These are phyloP conservation scores for Xenosphaeropsis pyriputrescens DNA, from an alignment of 2,329 filamentous ascomycete species.

Conservation along the genomic window DNA sequence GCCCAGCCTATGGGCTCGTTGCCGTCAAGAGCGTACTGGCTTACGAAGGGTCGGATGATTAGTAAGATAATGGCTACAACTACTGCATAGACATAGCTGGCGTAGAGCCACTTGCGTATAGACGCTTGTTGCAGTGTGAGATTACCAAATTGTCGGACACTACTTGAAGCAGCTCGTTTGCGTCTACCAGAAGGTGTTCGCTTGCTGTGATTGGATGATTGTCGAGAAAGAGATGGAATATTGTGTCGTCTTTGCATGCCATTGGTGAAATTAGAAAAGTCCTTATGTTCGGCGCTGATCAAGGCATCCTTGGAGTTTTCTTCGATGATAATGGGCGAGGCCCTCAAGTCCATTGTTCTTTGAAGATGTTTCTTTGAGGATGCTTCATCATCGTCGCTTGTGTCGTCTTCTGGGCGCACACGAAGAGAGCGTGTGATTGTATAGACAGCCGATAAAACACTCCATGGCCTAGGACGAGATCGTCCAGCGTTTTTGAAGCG, in stretches of 20 bases:
- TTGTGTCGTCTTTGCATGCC: slow-evolving; percentile 29
- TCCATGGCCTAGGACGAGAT: too few relatives aligned
- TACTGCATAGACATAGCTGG: slow-evolving; percentile 58
- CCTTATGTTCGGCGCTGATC: slow-evolving; percentile 4
- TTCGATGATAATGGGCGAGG: slow-evolving; percentile 4
- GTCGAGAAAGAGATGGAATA: slow-evolving; percentile 22
- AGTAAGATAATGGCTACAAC: slow-evolving; percentile 52
- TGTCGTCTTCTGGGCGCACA: neutral
- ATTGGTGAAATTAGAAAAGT: slow-evolving; percentile 6
- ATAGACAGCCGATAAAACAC: too few relatives aligned
- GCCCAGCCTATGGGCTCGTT: slow-evolving; percentile 88
- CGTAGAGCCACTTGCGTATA: slow-evolving; percentile 71
- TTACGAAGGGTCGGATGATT: slow-evolving; percentile 58
- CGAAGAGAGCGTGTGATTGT: too few relatives aligned
- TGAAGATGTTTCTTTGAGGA: neutral
- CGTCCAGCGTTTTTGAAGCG: slow-evolving; percentile 49
- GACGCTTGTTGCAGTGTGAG: slow-evolving; percentile 68
- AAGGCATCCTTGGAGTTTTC: neutral
- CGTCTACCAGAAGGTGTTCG: slow-evolving; percentile 47
- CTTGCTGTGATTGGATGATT: slow-evolving; percentile 15
- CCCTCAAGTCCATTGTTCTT: slow-evolving; percentile 3
- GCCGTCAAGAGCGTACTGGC: slow-evolving; percentile 48
- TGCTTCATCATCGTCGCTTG: slow-evolving; percentile 7
- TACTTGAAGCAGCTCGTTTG: slow-evolving; percentile 49
- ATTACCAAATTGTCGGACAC: slow-evolving; percentile 59